Base-by-base conservation (phyloP, 2,329 filamentous ascomycete species). In the Ophiostoma tasmaniense region DNA sequence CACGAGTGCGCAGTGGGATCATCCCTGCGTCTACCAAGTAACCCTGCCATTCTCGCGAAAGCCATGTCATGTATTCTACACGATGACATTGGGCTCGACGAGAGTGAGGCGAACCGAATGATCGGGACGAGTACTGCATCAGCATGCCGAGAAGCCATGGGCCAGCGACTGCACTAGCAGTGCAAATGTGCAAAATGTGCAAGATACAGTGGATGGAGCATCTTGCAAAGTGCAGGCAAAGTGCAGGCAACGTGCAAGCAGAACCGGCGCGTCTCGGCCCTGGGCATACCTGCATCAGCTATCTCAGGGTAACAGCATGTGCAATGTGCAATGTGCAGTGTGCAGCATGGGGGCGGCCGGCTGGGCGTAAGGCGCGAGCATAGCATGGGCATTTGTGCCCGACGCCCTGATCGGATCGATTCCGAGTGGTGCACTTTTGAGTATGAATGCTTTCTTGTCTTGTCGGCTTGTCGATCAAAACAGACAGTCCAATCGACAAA, bases 1-100 rank as follows among this genome's bases (percentile, higher is more conserved):
- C 64, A 65, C 64, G 22, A 65, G 64, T 65, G 64, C 64, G 64
- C 64, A 65, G n/a, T 65, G 64, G 35, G 64, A 20, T 30, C 11
- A 28, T 65, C 37, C 64, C 37, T 65, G 64, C 64, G 64, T 65
- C 64, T 42, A 42, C 64, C 35, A 66, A 33, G 64, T 37, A 35
- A 64, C 61, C 59, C 61, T 64, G 30, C 61, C 37, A 62, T 62
- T 30, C 30, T 62, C 28, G 25, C 13, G 28, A 33, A 30, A 30
- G 3, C 3, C 13, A 11, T n/a, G 59, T n/a, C 30, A 35, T 35
- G 59, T 37, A 14, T 17, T 39, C 22, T 37, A 22, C 61, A 64
- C 2, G 20, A 64, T 37, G 61, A 62, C 61, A 22, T 28, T 30
- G 55, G 55, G 25, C 55, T 61, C 55, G 30, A 28, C 13, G 50